Percentiles rank a stretch among this genome's conserved stretches.
Conservation (phyloP, 441 rosid species). For the Erysimum pusillum region DNA sequence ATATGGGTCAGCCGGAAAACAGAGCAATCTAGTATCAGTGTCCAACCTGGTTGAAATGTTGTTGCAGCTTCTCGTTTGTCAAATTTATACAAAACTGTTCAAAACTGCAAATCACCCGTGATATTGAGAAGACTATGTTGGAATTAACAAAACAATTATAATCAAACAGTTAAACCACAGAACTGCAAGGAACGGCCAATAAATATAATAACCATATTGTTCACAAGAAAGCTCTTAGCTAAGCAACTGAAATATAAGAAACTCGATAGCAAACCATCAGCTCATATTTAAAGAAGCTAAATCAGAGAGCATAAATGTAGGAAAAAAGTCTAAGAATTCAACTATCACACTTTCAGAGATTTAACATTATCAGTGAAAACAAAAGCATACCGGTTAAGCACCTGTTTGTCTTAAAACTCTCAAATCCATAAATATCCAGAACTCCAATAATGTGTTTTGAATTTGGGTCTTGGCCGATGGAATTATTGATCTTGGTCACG, state of each 20-base stretch:
- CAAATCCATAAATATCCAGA: constrained; percentile 86
- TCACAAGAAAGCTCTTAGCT: constrained; percentile 30
- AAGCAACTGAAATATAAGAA: constrained; percentile 36
- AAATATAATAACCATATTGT: constrained; percentile 31
- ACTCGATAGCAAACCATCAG: constrained; percentile 24
- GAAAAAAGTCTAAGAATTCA: background rate
- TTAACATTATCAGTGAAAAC: constrained; percentile 54
- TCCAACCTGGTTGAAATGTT: constrained; percentile 84
- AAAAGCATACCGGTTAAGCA: constrained; percentile 96
- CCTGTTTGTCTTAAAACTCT: constrained; percentile 99
- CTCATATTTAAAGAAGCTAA: constrained; percentile 29
- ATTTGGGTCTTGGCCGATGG: constrained; percentile 91
- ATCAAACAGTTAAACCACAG: constrained; percentile 30
- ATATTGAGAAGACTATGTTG: constrained; percentile 32
- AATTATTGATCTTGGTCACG: constrained; percentile 81
- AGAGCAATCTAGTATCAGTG: constrained; percentile 31
- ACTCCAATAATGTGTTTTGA: constrained; percentile 89
- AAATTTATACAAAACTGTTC: constrained; percentile 88
- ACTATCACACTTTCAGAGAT: constrained; percentile 31
- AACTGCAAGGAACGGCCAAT: constrained; percentile 31
- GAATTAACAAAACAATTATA: constrained; percentile 13
- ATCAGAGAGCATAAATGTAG: constrained; percentile 21
- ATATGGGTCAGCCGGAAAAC: constrained; percentile 18
- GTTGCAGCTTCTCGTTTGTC: constrained; percentile 87
- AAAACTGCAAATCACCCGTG: constrained; percentile 56